Evolutionary conservation across 305 asterid genomes (phyloP).

Genomic region (Lippia alba): DNA sequence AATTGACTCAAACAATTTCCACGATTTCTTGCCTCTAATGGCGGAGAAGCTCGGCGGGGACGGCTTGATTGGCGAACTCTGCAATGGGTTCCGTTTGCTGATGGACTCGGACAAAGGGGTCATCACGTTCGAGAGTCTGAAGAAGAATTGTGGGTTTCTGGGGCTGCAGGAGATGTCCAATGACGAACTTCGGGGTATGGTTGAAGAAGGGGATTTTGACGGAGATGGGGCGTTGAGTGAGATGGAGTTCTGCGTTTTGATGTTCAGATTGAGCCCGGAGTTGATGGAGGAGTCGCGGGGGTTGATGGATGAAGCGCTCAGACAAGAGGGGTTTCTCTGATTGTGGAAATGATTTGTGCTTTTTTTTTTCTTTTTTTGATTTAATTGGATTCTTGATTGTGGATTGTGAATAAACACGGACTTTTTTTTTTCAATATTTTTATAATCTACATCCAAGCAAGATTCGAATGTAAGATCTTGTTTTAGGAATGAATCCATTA

Average conservation of each 20-base stretch:
- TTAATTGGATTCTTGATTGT: slow-evolving; percentile 24
- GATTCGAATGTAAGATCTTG: no score
- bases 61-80: slow-evolving; percentile 73
- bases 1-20: slow-evolving; percentile 48
- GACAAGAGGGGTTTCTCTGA: slow-evolving; percentile 43
- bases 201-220: slow-evolving; percentile 81
- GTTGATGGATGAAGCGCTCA: slow-evolving; percentile 69
- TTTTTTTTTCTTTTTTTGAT: neutral
- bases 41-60: slow-evolving; percentile 92
- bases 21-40: slow-evolving; percentile 83
- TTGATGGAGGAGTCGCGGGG: slow-evolving; percentile 77
- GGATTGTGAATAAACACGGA: slow-evolving; percentile 23
- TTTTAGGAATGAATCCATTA: no score
- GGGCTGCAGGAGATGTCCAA: slow-evolving; percentile 76
- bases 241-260: slow-evolving; percentile 89
- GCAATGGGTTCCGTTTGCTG: slow-evolving; percentile 72
- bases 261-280: slow-evolving; percentile 89
- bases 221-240: slow-evolving; percentile 85
- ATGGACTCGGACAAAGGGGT: slow-evolving; percentile 72
- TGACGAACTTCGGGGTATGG: slow-evolving; percentile 68
- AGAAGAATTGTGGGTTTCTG: slow-evolving; percentile 63
- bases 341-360: slow-evolving; percentile 30
- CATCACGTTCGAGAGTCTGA: slow-evolving; percentile 76
- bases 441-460: no score
- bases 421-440: no score